Evolutionary conservation across 768 basidiomycete species (phyloP), one percentile per base, ranked within the genome.

Genomic region (Nidularia sp.): DNA sequence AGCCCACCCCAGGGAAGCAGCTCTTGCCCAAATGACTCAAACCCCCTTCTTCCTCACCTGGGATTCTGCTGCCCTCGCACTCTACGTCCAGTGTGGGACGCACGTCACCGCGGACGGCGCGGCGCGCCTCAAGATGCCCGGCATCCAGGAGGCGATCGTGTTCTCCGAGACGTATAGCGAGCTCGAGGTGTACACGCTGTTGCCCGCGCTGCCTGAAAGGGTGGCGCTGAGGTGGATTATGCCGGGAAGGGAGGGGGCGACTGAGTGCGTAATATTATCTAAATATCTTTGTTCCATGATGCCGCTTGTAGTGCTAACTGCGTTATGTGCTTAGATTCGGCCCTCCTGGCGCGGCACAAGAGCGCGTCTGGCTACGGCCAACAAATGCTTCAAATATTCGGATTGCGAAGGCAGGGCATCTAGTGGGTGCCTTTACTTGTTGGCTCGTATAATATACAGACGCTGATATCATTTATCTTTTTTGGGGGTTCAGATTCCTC

Each of bases 41-140:
- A 79, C 71, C 33, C 77, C 84, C 0, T 93, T 92, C 75, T 94
- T 93, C 64, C 57, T 60, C 2, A 67, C 74, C 1, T 93, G 90
- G 91, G 75, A 91, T 61, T 80, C 82, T 0, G 76, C 72, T 0
- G 82, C 79, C 3, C 71, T 93, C 31, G 66, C 72, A 36, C 50
- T 72, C 15, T 92, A 90, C 60, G 67, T 88, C 51, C 75, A 85
- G 31, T 74, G 80, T 53, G 88, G 76, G 2, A 68, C 86, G 4
- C 71, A 74, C 54, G 66, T 57, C 41, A 68, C 55, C 49, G 66
- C 49, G 2, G 66, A 70, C 45, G 74, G 76, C 0, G 67, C 71
- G 1, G 75, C 83, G 6, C 72, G 63, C 41, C 78, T 93, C 39
- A 91, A 90, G 65, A 89, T 79, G 77, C 68, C 82, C 1, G 75